These are phyloP conservation scores for Dryadomyces quercus-mongolicae DNA, from an alignment of 2,329 filamentous ascomycete species.

Conservation along the genomic window DNA sequence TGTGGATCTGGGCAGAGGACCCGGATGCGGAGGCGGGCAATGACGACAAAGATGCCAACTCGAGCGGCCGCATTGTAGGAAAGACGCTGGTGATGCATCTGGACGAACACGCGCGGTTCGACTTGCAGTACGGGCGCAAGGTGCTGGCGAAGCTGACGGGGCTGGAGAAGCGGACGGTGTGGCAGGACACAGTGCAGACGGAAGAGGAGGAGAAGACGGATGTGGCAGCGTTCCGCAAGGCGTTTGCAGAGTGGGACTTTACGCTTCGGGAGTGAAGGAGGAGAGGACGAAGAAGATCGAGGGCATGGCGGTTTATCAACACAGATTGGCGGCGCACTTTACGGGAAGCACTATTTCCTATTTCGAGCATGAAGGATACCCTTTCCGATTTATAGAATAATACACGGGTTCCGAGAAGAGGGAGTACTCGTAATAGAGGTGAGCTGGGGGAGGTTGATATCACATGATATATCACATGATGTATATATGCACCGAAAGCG, in stretches of 20 bases:
- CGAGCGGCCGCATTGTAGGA: slow-evolving; percentile 36
- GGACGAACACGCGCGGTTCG: slow-evolving; percentile 62
- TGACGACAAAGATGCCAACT: slow-evolving; percentile 19
- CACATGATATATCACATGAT: background rate
- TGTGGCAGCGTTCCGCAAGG: slow-evolving; percentile 64
- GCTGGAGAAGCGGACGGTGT: slow-evolving; percentile 63
- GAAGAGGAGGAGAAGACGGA: slow-evolving; percentile 69
- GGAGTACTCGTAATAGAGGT: too few relatives aligned
- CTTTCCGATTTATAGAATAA: background rate
- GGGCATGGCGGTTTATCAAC: too few relatives aligned
- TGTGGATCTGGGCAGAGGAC: slow-evolving; percentile 64
- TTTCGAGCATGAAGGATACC: background rate
- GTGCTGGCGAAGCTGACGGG: slow-evolving; percentile 81
- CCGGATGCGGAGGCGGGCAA: slow-evolving; percentile 28
- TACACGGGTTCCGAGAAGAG: background rate
- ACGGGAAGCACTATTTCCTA: too few relatives aligned
- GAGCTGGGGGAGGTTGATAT: background rate
- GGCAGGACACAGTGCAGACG: slow-evolving; percentile 73
- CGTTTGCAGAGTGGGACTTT: slow-evolving; percentile 83
- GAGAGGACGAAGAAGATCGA: too few relatives aligned
- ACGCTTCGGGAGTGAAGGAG: slow-evolving; percentile 26
- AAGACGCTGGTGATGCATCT: slow-evolving; percentile 66
- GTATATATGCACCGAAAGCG: background rate
- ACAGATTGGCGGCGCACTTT: background rate
- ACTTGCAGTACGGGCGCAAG: slow-evolving; percentile 77